Base-by-base conservation (phyloP, 805 yeast genomes). In the Kuraishia floccosa region DNA sequence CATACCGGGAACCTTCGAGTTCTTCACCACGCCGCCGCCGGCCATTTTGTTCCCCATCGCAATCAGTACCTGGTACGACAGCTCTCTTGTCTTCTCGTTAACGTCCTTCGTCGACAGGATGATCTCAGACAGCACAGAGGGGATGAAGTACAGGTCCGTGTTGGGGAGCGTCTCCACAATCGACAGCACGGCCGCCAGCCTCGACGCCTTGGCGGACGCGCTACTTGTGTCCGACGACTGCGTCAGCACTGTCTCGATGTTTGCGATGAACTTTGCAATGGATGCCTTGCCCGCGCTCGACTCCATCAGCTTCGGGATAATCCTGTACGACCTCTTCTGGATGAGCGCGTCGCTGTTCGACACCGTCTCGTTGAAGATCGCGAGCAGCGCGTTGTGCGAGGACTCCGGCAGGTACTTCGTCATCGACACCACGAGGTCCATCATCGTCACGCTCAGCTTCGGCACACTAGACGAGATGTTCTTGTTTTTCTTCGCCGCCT, bases 311-410 rank as follows among this genome's bases (percentile, higher is more conserved):
- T 70, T 75, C 14, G 81, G 54, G 33, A 89, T 56, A 30, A 83
- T 75, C 58, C 94, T 72, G 56, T 86, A 89, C 2, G 94, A 70
- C 61, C 95, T 76, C 58, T 89, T 89, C 54, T 89, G 97, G 41
- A 84, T 63, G 43, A 76, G 66, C 26, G 81, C 75, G 42, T 78
- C 76, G 30, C 63, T 56, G 22, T 68, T 57, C 15, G 63, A 43
- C 24, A 82, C 72, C 3, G 93, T 77, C 29, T 70, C 63, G 30
- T 76, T 71, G 57, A 87, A 83, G 30, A 87, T 82, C n/a, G 80
- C 49, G 41, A 86, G 73, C 27, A 87, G 63, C 0, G 93, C 84
- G 44, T 68, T 65, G 54, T 83, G 81, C 4, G 80, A 70, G 3
- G 76, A 49, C 19, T 54, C 56, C 6, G 95, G 94, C 21, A 91